Percentiles rank a stretch among this genome's conserved stretches.
phyloP scores from a whole-genome alignment of 176 grass and related monocot species.

The Rhynchospora tenuis region DNA sequence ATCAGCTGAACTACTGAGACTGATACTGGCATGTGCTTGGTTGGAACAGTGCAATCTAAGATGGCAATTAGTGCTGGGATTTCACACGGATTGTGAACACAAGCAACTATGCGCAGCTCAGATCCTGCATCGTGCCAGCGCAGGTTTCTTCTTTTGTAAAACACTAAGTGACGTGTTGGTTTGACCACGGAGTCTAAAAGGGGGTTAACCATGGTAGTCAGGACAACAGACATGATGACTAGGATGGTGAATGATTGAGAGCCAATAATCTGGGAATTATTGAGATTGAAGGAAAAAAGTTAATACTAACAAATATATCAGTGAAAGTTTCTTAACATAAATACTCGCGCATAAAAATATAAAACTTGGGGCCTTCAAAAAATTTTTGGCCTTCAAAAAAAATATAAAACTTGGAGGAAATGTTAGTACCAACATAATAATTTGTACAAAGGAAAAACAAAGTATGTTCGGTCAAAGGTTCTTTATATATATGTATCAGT shows the following conservation, averaged over 20 bases:
- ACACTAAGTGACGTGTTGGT: slow-evolving; percentile 44
- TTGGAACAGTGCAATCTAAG: slow-evolving; percentile 42
- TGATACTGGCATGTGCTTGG: slow-evolving; percentile 29
- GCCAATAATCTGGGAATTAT: slow-evolving; percentile 33
- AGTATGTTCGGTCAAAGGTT: neutral
- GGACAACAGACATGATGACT: slow-evolving; percentile 50
- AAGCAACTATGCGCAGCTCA: slow-evolving; percentile 44
- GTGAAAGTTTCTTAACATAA: neutral
- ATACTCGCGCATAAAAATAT: neutral
- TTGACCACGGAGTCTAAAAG: slow-evolving; percentile 41
- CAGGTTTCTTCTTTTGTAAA: slow-evolving; percentile 63
- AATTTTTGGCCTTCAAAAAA: too few species aligned
- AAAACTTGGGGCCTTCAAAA: neutral
- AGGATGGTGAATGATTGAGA: slow-evolving; percentile 65
- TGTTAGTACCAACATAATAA: too few species aligned
- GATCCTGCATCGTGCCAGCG: slow-evolving; percentile 50
- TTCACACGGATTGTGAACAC: slow-evolving; percentile 53
- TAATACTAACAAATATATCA: neutral
- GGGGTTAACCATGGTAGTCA: slow-evolving; percentile 49
- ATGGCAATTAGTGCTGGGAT: slow-evolving; percentile 40
- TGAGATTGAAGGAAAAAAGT: neutral
- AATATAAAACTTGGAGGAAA: neutral
- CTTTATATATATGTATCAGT: neutral
- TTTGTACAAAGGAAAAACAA: neutral
- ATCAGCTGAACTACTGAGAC: slow-evolving; percentile 62